A percentile compares a stretch with the other conserved stretches of the same genome.
Conservation (phyloP, 108 stramenopile species). For the Cyclotella baltica region DNA sequence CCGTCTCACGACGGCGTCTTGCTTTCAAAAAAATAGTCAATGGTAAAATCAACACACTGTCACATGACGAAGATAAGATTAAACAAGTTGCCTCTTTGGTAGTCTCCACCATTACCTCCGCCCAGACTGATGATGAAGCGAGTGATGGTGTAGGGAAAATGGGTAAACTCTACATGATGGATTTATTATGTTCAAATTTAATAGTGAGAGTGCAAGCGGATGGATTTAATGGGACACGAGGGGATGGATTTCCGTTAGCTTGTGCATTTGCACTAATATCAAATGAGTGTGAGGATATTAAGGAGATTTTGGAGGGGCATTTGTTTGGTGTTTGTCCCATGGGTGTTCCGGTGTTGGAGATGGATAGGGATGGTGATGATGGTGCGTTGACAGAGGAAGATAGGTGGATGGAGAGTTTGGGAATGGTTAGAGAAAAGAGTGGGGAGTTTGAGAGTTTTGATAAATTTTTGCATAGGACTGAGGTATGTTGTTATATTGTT, state of each 20-base stretch:
- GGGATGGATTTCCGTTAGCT: slow-evolving; percentile 89
- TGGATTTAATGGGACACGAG: slow-evolving; percentile 83
- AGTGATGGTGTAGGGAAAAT: slow-evolving; percentile 22
- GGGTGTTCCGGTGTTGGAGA: slow-evolving; percentile 65
- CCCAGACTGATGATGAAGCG: slow-evolving; percentile 46
- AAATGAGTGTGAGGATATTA: slow-evolving; percentile 63
- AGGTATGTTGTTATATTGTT: slow-evolving; percentile 36
- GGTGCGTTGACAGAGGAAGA: slow-evolving; percentile 55
- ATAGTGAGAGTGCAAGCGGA: slow-evolving; percentile 89
- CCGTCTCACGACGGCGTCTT: slow-evolving; percentile 65
- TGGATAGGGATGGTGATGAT: slow-evolving; percentile 27
- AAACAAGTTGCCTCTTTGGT: slow-evolving; percentile 68
- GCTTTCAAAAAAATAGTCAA: slow-evolving; percentile 85
- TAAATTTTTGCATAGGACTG: slow-evolving; percentile 79
- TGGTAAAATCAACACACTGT: slow-evolving; percentile 85
- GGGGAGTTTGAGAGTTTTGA: slow-evolving; percentile 88
- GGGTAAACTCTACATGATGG: slow-evolving; percentile 82
- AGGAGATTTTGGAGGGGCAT: slow-evolving; percentile 74
- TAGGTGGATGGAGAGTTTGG: slow-evolving; percentile 82
- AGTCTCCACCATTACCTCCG: slow-evolving; percentile 53
- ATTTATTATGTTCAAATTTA: slow-evolving; percentile 71
- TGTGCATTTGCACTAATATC: slow-evolving; percentile 71
- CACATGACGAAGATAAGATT: slow-evolving; percentile 73
- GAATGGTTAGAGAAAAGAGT: slow-evolving; percentile 77
- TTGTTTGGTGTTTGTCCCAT: slow-evolving; percentile 87